Base-by-base conservation (phyloP, 2,329 filamentous ascomycete genomes). In the Apiospora aurea region DNA sequence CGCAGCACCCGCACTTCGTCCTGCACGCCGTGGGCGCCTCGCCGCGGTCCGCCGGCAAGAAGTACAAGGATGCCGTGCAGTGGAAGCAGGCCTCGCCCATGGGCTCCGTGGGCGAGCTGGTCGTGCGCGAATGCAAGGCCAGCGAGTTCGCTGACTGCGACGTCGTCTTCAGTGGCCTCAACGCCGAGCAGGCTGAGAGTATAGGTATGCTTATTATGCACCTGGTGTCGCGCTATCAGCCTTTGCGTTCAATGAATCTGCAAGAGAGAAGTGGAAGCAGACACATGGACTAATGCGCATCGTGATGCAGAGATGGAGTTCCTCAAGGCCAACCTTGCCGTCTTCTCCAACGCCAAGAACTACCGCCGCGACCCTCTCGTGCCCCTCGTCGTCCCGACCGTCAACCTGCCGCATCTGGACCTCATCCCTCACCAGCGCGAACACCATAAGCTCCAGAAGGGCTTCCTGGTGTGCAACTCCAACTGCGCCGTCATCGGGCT, bases 291-390 rank as follows among this genome's bases (percentile, higher is more conserved):
- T 75, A 47, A 75, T 70, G 11, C 26, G 51, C 66, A 71, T 78
- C 69, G n/a, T 49, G 11, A 5, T 53, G 24, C 78, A 95, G 95
- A 98, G 83, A 94, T 94, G 89, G 93, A 93, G 77, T 98, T 98
- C 83, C 88, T 97, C 79, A 93, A 92, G 80, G 92, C 94, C 73
- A 92, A 97, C 79, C 90, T 98, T 69, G 91, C 94, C 78, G 93
- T 98, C 81, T 98, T 99, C 87, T 97, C 95, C 78, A 99, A 98
- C 83, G 95, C 96, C 69, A 98, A 98, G 85, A 98, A 98, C 89
- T 94, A 97, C 88, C 93, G 96, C 78, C 92, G 92, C 81, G 92
- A 97, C 81, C 94, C 95, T 26, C 87, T 96, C 68, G 95, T 98
- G 2, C 96, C 96, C 14, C 91, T 98, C 79, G 93, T 98, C 75